These are phyloP conservation scores for peach (Prunus persica) DNA, from an alignment of 306 rosid genomes.

Conservation along the genomic window Prunus_persica_NCBIv2 NC_034010.1:22571001-22571500, in stretches of 20 bases:
- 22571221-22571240: conserved; percentile 24
- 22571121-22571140: conserved; percentile 30
- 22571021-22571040: conserved; percentile 22
- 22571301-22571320: background rate
- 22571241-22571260: conserved; percentile 27
- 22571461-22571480: background rate
- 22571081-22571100: conserved; percentile 30
- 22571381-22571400: conserved; percentile 23
- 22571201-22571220: conserved; percentile 7
- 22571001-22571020: conserved; percentile 9
- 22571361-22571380: background rate
- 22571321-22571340: background rate
- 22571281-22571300: conserved; percentile 45
- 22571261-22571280: conserved; percentile 17
- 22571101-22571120: conserved; percentile 48
- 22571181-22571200: conserved; percentile 14
- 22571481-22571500: background rate
- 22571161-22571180: background rate
- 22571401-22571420: conserved; percentile 41
- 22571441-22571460: background rate
- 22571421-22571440: background rate
- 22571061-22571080: conserved; percentile 13
- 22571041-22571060: background rate
- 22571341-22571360: background rate
- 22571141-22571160: conserved; percentile 21